Conservation (phyloP, 2,329 filamentous ascomycete genomes). For the Grosmannia serpens region DNA sequence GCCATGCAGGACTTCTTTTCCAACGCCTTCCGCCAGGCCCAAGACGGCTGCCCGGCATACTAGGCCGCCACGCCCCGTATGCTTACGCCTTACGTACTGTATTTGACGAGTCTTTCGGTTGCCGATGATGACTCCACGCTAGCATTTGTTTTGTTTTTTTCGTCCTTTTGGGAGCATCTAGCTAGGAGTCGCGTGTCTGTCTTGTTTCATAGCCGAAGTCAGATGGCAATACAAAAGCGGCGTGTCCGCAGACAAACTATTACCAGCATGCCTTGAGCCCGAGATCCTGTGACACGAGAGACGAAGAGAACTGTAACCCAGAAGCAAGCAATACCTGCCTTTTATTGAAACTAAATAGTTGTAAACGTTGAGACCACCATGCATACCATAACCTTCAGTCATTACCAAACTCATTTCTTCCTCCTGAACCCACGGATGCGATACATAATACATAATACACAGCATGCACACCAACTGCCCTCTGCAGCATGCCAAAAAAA, state of each 20-base stretch:
- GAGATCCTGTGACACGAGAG: too few relatives aligned
- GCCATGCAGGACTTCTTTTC: conserved; percentile 95
- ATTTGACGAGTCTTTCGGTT: neutral
- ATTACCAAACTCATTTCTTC: neutral
- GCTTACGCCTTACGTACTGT: neutral
- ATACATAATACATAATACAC: neutral
- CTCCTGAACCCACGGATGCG: neutral
- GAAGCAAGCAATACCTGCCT: too few relatives aligned
- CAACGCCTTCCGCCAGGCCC: conserved; percentile 58
- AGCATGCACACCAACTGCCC: neutral
- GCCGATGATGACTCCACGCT: neutral
- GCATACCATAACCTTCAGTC: neutral
- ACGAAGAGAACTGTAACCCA: too few relatives aligned
- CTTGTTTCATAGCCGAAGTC: neutral
- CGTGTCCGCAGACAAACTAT: neutral
- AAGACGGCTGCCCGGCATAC: conserved; percentile 45
- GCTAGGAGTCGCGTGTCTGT: neutral
- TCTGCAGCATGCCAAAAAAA: neutral
- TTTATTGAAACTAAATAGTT: neutral
- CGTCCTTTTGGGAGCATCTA: neutral
- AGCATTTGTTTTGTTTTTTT: neutral
- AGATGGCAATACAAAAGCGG: neutral
- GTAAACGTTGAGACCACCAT: neutral
- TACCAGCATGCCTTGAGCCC: too few relatives aligned
- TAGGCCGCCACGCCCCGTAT: conserved; percentile 15